phyloP scores from a whole-genome alignment of 257 asterid genomes.

The Nicotiana otophora region DNA sequence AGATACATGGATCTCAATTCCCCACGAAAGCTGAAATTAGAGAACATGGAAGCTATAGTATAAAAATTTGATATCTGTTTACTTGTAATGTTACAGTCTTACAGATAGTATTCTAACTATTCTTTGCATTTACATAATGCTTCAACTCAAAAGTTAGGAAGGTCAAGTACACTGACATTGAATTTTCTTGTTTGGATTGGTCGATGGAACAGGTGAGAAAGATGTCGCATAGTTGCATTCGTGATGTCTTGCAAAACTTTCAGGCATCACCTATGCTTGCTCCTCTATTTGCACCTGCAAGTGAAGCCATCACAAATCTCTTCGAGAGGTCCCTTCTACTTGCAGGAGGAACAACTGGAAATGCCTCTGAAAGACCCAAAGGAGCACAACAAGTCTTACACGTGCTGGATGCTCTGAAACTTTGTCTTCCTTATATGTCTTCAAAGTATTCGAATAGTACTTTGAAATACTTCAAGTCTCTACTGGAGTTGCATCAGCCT shows the following conservation, averaged over 20 bases:
- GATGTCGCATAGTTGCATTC: conserved; percentile 60
- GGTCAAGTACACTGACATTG: background rate
- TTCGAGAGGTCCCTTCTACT: conserved; percentile 78
- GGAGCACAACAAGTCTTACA: conserved; percentile 78
- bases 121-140: background rate
- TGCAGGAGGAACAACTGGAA: conserved; percentile 66
- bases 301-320: conserved; percentile 62
- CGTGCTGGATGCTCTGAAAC: conserved; percentile 74
- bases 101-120: background rate
- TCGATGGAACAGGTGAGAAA: conserved; percentile 55
- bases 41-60: background rate
- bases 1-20: background rate
- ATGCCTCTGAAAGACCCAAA: conserved; percentile 55
- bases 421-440: conserved; percentile 73
- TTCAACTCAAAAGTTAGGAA: background rate
- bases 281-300: conserved; percentile 53
- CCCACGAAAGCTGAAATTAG: background rate
- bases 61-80: background rate
- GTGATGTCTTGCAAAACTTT: conserved; percentile 48
- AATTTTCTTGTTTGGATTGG: conserved; percentile 9
- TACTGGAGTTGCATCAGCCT: conserved; percentile 62
- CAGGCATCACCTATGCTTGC: conserved; percentile 36
- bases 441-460: conserved; percentile 46
- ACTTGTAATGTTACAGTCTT: background rate
- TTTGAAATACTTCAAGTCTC: conserved; percentile 68